These are phyloP conservation scores for Cystobasidium tubakii DNA, from an alignment of 768 basidiomycete species.

Conservation along the genomic window DNA sequence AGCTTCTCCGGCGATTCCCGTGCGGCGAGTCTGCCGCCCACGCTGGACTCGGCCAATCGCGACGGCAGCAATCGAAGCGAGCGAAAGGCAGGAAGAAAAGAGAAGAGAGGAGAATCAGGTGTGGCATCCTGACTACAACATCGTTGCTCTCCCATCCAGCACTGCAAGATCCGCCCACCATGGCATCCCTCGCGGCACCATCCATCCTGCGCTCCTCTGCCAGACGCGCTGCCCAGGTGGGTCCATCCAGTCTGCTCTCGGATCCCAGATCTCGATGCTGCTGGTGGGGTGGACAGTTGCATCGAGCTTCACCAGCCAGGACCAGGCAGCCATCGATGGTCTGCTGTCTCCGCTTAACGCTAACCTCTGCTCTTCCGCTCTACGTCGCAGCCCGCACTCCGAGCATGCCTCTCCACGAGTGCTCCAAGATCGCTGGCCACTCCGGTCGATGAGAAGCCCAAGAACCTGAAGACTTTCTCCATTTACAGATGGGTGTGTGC, in stretches of 20 bases:
- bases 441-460: conserved; percentile 53
- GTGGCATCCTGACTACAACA: neutral
- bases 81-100: too few species aligned
- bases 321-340: too few species aligned
- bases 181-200: conserved; percentile 12
- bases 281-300: neutral
- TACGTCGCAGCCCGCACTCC: conserved; percentile 12
- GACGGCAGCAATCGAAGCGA: too few species aligned
- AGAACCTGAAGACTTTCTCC: conserved; percentile 83
- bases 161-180: neutral
- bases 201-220: conserved; percentile 14
- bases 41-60: neutral
- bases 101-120: too few species aligned
- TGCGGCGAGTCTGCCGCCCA: neutral
- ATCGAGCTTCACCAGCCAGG: too few species aligned
- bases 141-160: neutral
- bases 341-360: neutral
- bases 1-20: neutral
- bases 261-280: neutral
- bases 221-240: conserved; percentile 26
- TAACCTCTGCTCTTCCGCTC: neutral
- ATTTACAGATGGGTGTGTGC: conserved; percentile 89
- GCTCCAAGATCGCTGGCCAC: conserved; percentile 40
- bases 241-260: neutral
- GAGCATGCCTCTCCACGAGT: conserved; percentile 31